A percentile compares a stretch with the other conserved stretches of the same genome.
Conservation (phyloP, 2,329 filamentous ascomycete species). For the Myriosclerotinia curreyana region DNA sequence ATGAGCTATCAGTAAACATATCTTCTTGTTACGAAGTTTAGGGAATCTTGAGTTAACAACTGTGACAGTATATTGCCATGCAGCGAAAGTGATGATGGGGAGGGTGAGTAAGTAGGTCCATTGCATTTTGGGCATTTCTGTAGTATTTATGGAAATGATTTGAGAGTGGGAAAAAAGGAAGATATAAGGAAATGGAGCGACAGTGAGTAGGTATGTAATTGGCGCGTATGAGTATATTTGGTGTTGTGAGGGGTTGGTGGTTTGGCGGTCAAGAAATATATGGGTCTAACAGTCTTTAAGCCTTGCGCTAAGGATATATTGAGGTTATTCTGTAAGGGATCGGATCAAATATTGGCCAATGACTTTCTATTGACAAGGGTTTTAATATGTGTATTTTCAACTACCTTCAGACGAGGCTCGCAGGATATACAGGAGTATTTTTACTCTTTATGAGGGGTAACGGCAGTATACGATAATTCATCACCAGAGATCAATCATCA, state of each 20-base stretch:
- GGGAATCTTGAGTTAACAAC: constrained; percentile 54
- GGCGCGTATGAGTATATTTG: background rate
- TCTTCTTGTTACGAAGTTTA: constrained; percentile 73
- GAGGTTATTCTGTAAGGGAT: constrained; percentile 1
- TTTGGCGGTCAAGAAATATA: constrained; percentile 10
- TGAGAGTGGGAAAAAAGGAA: background rate
- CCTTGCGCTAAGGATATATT: constrained; percentile 3
- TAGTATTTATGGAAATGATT: background rate
- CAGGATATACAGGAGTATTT: background rate
- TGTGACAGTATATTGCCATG: constrained; percentile 41
- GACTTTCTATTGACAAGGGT: background rate
- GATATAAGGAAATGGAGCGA: constrained; percentile 9
- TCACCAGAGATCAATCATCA: background rate
- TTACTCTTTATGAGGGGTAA: background rate
- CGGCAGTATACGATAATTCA: background rate
- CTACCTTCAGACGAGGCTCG: constrained; percentile 5
- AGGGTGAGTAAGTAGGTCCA: constrained; percentile 36
- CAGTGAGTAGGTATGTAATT: constrained; percentile 1
- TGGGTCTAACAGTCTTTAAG: background rate
- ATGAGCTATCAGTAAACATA: constrained; percentile 91
- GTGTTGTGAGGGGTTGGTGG: constrained; percentile 7
- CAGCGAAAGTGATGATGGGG: constrained; percentile 43
- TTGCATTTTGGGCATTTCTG: constrained; percentile 31
- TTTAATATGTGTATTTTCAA: background rate
- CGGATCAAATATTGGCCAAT: constrained; percentile 2